Base-by-base conservation (phyloP, 768 basidiomycete genomes). In the Chalciporus piperatus region DNA sequence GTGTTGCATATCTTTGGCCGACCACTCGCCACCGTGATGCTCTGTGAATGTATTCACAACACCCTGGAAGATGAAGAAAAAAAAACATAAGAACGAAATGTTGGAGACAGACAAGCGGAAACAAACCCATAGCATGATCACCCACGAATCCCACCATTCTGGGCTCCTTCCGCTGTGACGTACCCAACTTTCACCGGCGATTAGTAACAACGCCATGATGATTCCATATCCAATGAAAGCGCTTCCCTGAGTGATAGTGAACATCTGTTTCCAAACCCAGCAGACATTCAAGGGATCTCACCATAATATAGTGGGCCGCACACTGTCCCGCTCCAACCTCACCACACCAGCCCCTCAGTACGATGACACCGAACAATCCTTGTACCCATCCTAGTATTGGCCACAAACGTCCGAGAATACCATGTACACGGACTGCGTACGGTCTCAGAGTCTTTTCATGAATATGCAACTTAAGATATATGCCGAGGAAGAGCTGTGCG, bases 1-100 rank as follows among this genome's bases (percentile, higher is more conserved):
- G 68, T 96, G 93, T 61, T 95, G 92, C 89, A 94, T 89, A 67
- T 96, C 94, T 67, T 96, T 94, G 47, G 86, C 87, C 3, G 84
- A 87, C 94, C 94, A 96, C 1, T 60, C 66, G 17, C 76, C 77
- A 8, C 90, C 89, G 44, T 83, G 87, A 64, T 97, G 93, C 62
- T 93, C 90, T 0, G 93, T 95, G 65, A 96, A 95, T 0, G 93
- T 95, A 59, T 97, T 96, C 50, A 97, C 87, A 82, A 59, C 51
- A 28, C 50, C 67, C 58, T 59, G 30, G 2, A 5, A 54, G 49
- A 45, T 32, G 7, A 14, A 2, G 10, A 11, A 12, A 12, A 14
- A 2, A 13, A 11, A 12, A 12, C 2, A 41, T 16, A 37, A 54
- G 14, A 55, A 41, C 7, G 33, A 44, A 14, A 40, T 37, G 25